phyloP scores from a whole-genome alignment of 2,329 filamentous ascomycete species.

The Fusarium sp. region DNA sequence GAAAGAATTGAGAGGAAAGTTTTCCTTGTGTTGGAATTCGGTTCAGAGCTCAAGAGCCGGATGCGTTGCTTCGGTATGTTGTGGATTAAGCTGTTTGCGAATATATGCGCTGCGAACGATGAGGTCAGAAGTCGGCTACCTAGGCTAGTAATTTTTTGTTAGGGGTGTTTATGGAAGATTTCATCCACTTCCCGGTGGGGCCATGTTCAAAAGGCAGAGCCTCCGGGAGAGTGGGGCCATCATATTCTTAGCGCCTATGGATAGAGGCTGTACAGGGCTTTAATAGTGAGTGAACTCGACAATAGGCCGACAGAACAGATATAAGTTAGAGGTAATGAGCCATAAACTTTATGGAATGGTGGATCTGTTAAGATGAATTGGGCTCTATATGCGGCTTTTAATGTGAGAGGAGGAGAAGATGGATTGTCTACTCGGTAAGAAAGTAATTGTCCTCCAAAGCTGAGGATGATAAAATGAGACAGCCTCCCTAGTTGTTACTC shows the following conservation, averaged over 20 bases:
- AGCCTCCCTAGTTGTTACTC: not conserved
- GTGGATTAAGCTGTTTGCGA: constrained; percentile 1
- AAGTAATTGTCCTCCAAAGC: not conserved
- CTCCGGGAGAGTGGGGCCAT: constrained; percentile 11
- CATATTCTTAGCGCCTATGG: not conserved
- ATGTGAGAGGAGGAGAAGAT: not conserved
- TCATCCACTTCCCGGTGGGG: constrained; percentile 27
- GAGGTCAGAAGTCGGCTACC: constrained; percentile 33
- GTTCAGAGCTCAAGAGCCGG: not conserved
- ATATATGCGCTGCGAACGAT: constrained; percentile 15
- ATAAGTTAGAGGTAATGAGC: not conserved
- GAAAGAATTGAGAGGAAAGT: not conserved
- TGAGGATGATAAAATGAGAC: not conserved
- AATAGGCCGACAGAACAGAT: not conserved
- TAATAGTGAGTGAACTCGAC: not conserved
- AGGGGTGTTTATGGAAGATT: not conserved
- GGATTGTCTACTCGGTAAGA: not conserved
- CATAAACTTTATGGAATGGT: not conserved
- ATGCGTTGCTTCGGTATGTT: not conserved
- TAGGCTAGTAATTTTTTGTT: not conserved
- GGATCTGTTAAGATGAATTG: not conserved
- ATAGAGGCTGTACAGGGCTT: not conserved
- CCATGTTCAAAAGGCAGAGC: constrained; percentile 10
- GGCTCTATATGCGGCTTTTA: not conserved
- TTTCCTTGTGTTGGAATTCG: not conserved